A percentile compares a stretch with the other conserved stretches of the same genome.
Evolutionary conservation across 306 rosid species (phyloP).

Genomic region (Vigna radiata): DNA sequence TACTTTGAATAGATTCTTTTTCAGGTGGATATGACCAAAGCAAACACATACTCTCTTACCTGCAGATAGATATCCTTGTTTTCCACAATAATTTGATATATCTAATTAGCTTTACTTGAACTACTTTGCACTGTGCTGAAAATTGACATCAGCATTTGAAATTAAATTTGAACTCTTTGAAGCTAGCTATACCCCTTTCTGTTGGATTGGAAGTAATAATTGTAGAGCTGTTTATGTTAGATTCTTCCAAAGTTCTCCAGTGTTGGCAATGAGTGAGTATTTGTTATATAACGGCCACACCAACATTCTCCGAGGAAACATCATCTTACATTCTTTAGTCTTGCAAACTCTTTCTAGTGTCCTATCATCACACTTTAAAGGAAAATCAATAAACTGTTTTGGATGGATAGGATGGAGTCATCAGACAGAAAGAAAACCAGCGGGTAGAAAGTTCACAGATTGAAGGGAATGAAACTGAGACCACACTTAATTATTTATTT

Average conservation of each 20-base stretch:
- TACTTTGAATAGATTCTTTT: too few relatives aligned
- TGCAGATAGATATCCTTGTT: not conserved
- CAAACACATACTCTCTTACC: too few relatives aligned
- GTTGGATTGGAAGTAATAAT: conserved; percentile 4
- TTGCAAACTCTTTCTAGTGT: not conserved
- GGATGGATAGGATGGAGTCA: not conserved
- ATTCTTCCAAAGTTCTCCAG: not conserved
- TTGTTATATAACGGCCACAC: not conserved
- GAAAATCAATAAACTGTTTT: not conserved
- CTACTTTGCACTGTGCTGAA: not conserved
- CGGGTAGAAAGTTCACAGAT: not conserved
- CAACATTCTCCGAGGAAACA: not conserved
- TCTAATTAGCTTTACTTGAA: not conserved
- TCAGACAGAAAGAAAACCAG: not conserved
- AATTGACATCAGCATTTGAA: not conserved
- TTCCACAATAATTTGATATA: not conserved
- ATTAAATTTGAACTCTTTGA: not conserved
- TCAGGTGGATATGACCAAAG: too few relatives aligned
- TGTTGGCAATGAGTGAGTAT: conserved; percentile 6
- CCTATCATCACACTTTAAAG: not conserved
- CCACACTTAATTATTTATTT: too few relatives aligned
- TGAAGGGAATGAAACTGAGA: too few relatives aligned
- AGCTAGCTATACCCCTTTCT: not conserved
- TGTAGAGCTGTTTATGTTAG: not conserved
- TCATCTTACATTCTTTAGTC: not conserved